Evolutionary conservation across 192 early-diverging fungal genomes (phyloP), one percentile per base, ranked within the genome.

Genomic region (Phlyctochytrium arcticum): DNA sequence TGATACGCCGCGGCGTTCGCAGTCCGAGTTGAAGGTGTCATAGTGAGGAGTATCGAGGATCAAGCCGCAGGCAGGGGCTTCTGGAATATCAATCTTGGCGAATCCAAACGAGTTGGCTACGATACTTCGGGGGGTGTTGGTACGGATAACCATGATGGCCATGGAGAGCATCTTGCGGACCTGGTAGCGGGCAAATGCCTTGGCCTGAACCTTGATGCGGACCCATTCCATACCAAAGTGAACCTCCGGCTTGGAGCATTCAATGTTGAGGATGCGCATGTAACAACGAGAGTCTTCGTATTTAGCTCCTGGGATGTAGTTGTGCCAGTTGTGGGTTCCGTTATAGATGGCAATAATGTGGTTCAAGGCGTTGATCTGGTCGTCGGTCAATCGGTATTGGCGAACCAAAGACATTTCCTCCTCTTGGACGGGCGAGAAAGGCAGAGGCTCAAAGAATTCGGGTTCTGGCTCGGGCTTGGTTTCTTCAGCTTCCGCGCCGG

Each of bases 161-260:
- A 99, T 79, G 78, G 94, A 90, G 56, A 99, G 91, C 98, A 99
- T 99, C 72, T 98, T 98, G 47, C 98, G 88, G 66, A 99, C 98
- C 79, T 99, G 98, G 80, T 98, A 95, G 39, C 98, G 76, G 89
- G 98, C 98, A 68, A 99, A 99, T 36, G 91, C 89, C 74, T 98
- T 94, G 4, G 96, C 96, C 65, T 92, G 85, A 27, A 99, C 87
- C 68, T 96, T 96, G 26, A 97, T 66, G 35, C 91, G 89, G 34
- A 99, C 67, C 96, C 95, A 98, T 70, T 99, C 95, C 42, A 80
- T 71, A 17, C 75, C 81, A 36, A 77, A 69, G 29, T 68, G 68
- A 1, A 77, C 58, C 60, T 79, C 80, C 3, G 85, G 85, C 8
- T 69, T 71, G 30, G 65, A 48, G 48, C 33, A 54, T 5, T 63